Evolutionary conservation across 352 stramenopile species (phyloP).

Genomic region (Pythium pectinolyticum): DNA sequence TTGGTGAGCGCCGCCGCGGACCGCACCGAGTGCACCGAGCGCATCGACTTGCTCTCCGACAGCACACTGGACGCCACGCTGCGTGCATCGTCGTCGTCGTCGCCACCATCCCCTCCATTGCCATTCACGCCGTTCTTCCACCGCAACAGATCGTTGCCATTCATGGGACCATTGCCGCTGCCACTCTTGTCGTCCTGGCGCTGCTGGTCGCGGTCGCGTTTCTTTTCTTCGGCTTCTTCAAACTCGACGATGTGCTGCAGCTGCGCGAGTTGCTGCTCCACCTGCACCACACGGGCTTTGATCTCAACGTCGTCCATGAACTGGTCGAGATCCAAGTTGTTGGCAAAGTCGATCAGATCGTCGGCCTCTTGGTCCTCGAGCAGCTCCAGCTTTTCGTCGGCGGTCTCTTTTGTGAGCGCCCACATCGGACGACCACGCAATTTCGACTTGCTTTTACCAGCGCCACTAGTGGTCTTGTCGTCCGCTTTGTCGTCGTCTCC

Average conservation of each 20-base stretch:
- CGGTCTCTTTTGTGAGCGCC: constrained; percentile 87
- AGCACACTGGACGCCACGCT: constrained; percentile 77
- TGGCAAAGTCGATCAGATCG: constrained; percentile 92
- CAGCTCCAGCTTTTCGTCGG: constrained; percentile 71
- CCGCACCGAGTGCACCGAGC: constrained; percentile 79
- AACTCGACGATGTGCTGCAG: constrained; percentile 83
- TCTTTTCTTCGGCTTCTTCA: constrained; percentile 79
- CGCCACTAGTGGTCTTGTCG: constrained; percentile 23
- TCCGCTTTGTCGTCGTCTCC: constrained; percentile 24
- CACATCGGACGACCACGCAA: constrained; percentile 79
- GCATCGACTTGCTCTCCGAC: constrained; percentile 86
- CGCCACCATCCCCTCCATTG: constrained; percentile 20
- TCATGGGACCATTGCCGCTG: constrained; percentile 31
- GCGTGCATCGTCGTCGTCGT: constrained; percentile 61
- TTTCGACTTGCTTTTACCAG: constrained; percentile 27
- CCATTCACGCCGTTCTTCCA: constrained; percentile 28
- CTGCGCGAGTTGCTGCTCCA: constrained; percentile 90
- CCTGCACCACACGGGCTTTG: constrained; percentile 75
- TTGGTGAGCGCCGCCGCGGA: constrained; percentile 75
- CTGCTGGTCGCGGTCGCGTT: constrained; percentile 78
- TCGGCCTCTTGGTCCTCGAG: constrained; percentile 85
- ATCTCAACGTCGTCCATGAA: constrained; percentile 93
- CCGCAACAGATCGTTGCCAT: constrained; percentile 52
- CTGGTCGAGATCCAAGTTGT: constrained; percentile 92
- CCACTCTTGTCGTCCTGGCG: constrained; percentile 61